These are phyloP conservation scores for Aspergillus olivimuriae DNA, from an alignment of 495 filamentous ascomycete species.

Conservation along the genomic window DNA sequence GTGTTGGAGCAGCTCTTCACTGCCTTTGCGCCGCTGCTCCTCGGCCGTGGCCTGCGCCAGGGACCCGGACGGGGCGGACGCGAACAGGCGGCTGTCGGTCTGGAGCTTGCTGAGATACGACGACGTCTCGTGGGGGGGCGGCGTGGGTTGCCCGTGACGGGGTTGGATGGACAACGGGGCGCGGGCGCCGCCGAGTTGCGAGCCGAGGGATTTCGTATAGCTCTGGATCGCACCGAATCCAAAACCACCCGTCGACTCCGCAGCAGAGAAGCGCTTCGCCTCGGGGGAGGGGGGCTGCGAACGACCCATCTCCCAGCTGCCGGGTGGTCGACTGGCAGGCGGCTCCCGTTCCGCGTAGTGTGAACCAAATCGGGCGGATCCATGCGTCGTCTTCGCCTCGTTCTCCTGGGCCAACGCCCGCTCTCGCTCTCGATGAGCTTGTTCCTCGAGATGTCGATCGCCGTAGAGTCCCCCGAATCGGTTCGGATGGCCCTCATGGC, in stretches of 20 bases:
- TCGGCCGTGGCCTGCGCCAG: slow-evolving; percentile 25
- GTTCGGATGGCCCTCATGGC: slow-evolving; percentile 24
- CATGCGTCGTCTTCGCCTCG: slow-evolving; percentile 24
- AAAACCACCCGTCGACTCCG: slow-evolving; percentile 29
- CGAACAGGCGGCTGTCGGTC: slow-evolving; percentile 25
- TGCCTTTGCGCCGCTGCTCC: slow-evolving; percentile 48
- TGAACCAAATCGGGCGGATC: slow-evolving; percentile 23
- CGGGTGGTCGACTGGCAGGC: slow-evolving; percentile 21
- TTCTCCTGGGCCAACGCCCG: slow-evolving; percentile 22
- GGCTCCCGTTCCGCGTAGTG: slow-evolving; percentile 31
- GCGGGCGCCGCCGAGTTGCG: slow-evolving; percentile 32
- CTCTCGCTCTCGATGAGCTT: slow-evolving; percentile 33
- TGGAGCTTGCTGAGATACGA: slow-evolving; percentile 29
- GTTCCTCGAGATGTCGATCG: slow-evolving; percentile 42
- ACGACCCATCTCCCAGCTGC: slow-evolving; percentile 35
- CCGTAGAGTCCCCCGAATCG: slow-evolving; percentile 29
- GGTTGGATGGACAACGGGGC: slow-evolving; percentile 28
- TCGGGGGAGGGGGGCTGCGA: slow-evolving; percentile 39
- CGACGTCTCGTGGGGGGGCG: slow-evolving; percentile 30
- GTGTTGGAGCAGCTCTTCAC: slow-evolving; percentile 46
- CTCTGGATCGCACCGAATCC: slow-evolving; percentile 43
- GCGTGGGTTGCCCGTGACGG: slow-evolving; percentile 27
- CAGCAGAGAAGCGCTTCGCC: slow-evolving; percentile 29
- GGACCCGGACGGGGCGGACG: slow-evolving; percentile 20
- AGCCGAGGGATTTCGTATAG: slow-evolving; percentile 42